Evolutionary conservation across 805 yeast genomes (phyloP).

Genomic region (Ogataea pignaliae): DNA sequence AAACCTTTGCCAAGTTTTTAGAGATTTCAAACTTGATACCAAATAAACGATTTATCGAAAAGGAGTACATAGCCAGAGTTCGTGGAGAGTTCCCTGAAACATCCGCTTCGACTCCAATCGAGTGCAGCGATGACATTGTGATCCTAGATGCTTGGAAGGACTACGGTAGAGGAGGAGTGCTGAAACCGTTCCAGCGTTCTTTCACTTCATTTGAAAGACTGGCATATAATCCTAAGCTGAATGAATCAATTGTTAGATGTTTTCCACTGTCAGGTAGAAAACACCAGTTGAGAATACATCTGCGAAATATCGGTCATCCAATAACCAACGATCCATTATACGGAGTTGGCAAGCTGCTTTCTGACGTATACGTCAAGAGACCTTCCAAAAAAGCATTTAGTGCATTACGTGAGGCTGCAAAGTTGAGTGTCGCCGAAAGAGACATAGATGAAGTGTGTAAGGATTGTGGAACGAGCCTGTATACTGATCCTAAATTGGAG

Average conservation of each 20-base stretch:
- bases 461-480: constrained; percentile 31
- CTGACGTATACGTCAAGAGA: constrained; percentile 1
- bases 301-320: constrained; percentile 39
- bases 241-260: constrained; percentile 40
- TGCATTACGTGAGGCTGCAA: constrained; percentile 8
- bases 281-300: constrained; percentile 54
- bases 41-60: constrained; percentile 10
- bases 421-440: constrained; percentile 12
- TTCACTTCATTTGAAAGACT: constrained; percentile 16
- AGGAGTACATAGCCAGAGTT: constrained; percentile 41
- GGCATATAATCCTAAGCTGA: constrained; percentile 21
- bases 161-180: constrained; percentile 19
- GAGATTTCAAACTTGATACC: neutral
- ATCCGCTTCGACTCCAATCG: constrained; percentile 23
- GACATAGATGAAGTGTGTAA: constrained; percentile 23
- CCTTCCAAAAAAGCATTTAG: constrained; percentile 9
- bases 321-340: constrained; percentile 31
- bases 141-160: constrained; percentile 21
- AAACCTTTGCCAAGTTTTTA: constrained; percentile 9
- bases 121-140: constrained; percentile 33
- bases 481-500: constrained; percentile 26
- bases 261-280: constrained; percentile 45
- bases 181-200: constrained; percentile 10
- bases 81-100: constrained; percentile 28
- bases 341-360: constrained; percentile 7